phyloP scores from a whole-genome alignment of 2,329 filamentous ascomycete genomes.

The Alternaria sp. region DNA sequence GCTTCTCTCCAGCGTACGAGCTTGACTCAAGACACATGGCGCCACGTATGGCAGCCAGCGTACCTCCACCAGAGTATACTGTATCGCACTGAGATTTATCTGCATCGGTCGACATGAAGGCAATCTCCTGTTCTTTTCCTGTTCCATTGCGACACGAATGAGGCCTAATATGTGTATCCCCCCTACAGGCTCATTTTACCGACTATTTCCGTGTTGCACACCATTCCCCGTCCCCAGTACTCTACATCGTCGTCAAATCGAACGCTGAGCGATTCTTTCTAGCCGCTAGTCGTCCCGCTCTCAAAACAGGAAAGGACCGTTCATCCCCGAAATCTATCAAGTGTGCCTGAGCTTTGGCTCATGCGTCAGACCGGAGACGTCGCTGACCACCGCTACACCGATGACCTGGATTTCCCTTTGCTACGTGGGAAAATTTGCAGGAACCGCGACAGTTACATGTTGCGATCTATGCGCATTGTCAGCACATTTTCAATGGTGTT shows the following conservation, averaged over 20 bases:
- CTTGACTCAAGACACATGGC: constrained; percentile 7
- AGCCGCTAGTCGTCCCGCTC: background rate
- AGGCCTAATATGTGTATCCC: too few species aligned
- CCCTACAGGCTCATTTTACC: too few species aligned
- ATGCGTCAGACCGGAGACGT: background rate
- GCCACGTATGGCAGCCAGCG: background rate
- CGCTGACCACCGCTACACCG: background rate
- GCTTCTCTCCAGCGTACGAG: constrained; percentile 19
- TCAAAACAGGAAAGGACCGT: background rate
- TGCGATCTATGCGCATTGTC: background rate
- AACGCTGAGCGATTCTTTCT: background rate
- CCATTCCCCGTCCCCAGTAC: too few species aligned
- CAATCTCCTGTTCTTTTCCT: too few species aligned
- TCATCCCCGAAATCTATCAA: background rate
- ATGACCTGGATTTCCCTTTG: background rate
- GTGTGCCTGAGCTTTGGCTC: background rate
- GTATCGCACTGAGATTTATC: background rate
- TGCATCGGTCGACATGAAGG: background rate
- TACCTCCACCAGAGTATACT: constrained; percentile 17
- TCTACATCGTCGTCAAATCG: background rate
- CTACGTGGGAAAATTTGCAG: background rate
- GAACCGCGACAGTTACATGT: too few species aligned
- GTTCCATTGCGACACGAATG: too few species aligned
- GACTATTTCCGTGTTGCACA: too few species aligned
- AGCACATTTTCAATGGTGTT: background rate